These are phyloP conservation scores for Rhododendron henanense DNA, from an alignment of 148 eudicot species.

Conservation along the genomic window DNA sequence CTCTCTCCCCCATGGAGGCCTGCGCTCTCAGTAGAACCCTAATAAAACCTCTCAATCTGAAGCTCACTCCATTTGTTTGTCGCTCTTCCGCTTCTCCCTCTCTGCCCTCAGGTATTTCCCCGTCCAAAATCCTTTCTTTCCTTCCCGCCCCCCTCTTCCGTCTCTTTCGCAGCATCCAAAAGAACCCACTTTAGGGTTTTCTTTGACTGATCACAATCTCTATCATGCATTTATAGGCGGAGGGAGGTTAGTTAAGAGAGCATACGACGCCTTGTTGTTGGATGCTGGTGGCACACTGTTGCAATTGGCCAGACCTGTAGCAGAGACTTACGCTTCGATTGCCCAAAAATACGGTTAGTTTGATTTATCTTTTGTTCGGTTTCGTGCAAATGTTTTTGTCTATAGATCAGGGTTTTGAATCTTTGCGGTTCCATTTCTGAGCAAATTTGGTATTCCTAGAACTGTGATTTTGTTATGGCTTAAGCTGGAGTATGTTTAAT, in stretches of 20 bases:
- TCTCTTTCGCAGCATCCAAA: not conserved
- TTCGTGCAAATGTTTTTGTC: not conserved
- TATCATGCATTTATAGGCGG: slow-evolving; percentile 27
- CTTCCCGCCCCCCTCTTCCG: not conserved
- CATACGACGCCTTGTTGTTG: slow-evolving; percentile 79
- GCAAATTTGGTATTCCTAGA: not conserved
- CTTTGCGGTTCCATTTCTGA: not conserved
- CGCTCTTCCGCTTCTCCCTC: slow-evolving; percentile 34
- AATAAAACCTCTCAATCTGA: slow-evolving; percentile 30
- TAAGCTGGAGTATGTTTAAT: not conserved
- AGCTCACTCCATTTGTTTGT: slow-evolving; percentile 21
- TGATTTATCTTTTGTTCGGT: not conserved
- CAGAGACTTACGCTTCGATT: slow-evolving; percentile 59
- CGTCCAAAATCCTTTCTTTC: not conserved
- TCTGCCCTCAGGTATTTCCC: slow-evolving; percentile 38
- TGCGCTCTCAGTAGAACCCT: slow-evolving; percentile 28
- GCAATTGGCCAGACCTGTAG: slow-evolving; percentile 86
- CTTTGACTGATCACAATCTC: not conserved
- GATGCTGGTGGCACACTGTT: slow-evolving; percentile 97
- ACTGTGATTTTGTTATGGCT: not conserved
- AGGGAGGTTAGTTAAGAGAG: slow-evolving; percentile 32
- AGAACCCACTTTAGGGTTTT: not conserved
- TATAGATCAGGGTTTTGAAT: not conserved
- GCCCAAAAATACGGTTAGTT: slow-evolving; percentile 74
- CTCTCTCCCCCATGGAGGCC: slow-evolving; percentile 24